These are phyloP conservation scores for Mycena filopes DNA, from an alignment of 768 basidiomycete genomes.

Conservation along the genomic window DNA sequence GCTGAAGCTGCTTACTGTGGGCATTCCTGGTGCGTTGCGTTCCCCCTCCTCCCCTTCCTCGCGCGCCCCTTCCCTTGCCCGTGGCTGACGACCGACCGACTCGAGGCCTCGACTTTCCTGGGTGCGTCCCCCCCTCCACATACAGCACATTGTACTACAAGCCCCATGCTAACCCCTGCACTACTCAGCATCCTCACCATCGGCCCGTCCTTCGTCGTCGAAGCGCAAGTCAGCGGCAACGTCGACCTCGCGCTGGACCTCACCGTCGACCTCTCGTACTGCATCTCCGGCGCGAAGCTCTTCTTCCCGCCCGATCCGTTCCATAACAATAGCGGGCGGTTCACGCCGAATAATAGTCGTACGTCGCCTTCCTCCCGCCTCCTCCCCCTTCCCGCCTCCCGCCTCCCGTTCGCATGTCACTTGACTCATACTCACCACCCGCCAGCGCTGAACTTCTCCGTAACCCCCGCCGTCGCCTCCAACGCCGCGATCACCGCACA, in stretches of 20 bases:
- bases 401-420: not conserved
- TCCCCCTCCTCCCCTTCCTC: not conserved
- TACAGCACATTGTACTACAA: no score
- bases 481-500: constrained; percentile 45
- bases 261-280: constrained; percentile 46
- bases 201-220: constrained; percentile 52
- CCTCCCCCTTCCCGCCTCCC: no score
- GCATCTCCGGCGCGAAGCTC: constrained; percentile 43
- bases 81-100: not conserved
- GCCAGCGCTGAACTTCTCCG: constrained; percentile 48
- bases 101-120: constrained; percentile 41
- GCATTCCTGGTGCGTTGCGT: constrained; percentile 40
- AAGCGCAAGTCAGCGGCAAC: constrained; percentile 38
- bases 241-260: constrained; percentile 48
- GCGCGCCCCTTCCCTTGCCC: not conserved
- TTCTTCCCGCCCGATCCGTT: constrained; percentile 49
- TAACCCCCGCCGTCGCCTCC: constrained; percentile 41
- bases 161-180: not conserved
- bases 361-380: constrained; percentile 26
- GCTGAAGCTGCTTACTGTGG: constrained; percentile 42
- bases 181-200: constrained; percentile 49
- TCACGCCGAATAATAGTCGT: constrained; percentile 45
- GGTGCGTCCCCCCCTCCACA: constrained; percentile 33
- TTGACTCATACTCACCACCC: no score
- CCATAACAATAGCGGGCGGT: constrained; percentile 36